Evolutionary conservation across 768 basidiomycete genomes (phyloP).

Genomic region (Amanita pseudoporphyria): DNA sequence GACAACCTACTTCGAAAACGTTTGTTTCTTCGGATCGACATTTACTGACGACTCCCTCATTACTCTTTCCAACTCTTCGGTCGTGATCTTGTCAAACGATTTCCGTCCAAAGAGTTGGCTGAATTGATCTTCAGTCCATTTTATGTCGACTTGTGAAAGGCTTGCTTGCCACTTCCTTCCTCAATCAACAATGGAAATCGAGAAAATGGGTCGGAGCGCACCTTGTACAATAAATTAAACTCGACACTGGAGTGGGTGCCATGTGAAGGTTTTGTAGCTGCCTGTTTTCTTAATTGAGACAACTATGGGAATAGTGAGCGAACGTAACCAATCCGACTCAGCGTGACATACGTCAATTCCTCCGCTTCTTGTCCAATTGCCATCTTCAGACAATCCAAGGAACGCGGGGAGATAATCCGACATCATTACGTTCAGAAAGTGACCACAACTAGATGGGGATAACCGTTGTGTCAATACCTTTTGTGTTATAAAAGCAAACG

Average conservation of each 20-base stretch:
- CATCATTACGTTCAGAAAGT: constrained; percentile 45
- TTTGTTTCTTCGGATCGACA: constrained; percentile 26
- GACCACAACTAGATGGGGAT: constrained; percentile 35
- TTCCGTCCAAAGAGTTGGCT: constrained; percentile 26
- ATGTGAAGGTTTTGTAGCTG: no score
- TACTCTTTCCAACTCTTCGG: constrained; percentile 14
- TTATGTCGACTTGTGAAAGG: constrained; percentile 34
- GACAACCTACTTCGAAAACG: constrained; percentile 33
- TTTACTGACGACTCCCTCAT: constrained; percentile 8
- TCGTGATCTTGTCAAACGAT: constrained; percentile 24
- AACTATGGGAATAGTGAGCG: no score
- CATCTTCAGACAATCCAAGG: constrained; percentile 44
- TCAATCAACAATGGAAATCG: not conserved
- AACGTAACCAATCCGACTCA: no score
- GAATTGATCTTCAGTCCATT: constrained; percentile 43
- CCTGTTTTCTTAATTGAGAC: no score
- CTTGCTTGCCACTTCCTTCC: constrained; percentile 45
- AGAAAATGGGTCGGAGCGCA: no score
- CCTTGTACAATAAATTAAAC: constrained; percentile 46
- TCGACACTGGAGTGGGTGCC: constrained; percentile 65
- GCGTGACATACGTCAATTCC: constrained; percentile 3
- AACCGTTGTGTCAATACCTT: not conserved
- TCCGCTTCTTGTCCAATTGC: constrained; percentile 29
- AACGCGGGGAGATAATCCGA: constrained; percentile 52
- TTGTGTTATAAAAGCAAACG: not conserved